Percentiles rank a stretch among this genome's conserved stretches.
These are phyloP conservation scores for Acanthamoeba triangularis DNA, from an alignment of 208 protist genomes.

Conservation along the genomic window DNA sequence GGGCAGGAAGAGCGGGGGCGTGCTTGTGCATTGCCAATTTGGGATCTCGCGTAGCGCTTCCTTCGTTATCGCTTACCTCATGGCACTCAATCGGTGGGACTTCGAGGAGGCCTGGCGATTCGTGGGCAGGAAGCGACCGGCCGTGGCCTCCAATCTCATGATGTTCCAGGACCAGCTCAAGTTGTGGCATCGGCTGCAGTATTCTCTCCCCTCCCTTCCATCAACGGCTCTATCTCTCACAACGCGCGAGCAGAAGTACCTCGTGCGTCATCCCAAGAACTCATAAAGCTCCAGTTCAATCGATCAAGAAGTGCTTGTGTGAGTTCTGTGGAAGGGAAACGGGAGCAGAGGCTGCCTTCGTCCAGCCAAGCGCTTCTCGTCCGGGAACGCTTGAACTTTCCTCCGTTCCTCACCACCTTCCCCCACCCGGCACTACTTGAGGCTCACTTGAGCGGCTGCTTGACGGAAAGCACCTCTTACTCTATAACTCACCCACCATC, in stretches of 20 bases:
- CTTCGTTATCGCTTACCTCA: slow-evolving; percentile 65
- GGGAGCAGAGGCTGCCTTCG: neutral
- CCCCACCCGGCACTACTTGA: neutral
- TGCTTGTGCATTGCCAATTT: slow-evolving; percentile 36
- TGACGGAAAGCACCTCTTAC: neutral
- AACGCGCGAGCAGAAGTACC: neutral
- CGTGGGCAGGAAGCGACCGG: neutral
- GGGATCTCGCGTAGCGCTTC: slow-evolving; percentile 61
- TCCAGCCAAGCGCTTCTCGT: neutral
- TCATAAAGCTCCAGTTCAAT: neutral
- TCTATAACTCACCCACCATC: neutral
- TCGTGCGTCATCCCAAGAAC: neutral
- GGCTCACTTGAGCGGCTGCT: neutral
- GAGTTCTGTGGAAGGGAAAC: neutral
- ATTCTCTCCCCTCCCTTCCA: neutral
- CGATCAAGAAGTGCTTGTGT: neutral
- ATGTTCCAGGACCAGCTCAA: slow-evolving; percentile 19
- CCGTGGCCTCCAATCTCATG: slow-evolving; percentile 37
- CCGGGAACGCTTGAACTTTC: neutral
- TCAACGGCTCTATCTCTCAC: neutral
- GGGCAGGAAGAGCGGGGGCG: slow-evolving; percentile 8
- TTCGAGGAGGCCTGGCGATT: slow-evolving; percentile 15
- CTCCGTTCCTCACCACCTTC: slow-evolving; percentile 1
- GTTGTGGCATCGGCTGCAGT: neutral
- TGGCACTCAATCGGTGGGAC: slow-evolving; percentile 15